phyloP scores from a whole-genome alignment of 1,284 basidiomycete species.

The Pyrrhoderma lamaoense region DNA sequence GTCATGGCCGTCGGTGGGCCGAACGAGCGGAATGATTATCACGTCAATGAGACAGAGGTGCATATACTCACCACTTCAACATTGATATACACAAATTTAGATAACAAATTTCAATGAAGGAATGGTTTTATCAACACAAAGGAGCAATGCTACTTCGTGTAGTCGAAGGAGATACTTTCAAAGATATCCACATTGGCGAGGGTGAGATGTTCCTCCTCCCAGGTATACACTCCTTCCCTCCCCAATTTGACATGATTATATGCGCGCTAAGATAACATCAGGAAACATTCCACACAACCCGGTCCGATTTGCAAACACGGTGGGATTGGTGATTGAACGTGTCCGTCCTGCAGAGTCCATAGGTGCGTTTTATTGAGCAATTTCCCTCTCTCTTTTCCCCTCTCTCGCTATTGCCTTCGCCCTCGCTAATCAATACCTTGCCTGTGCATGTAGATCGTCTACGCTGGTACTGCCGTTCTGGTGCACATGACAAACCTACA shows the following conservation, averaged over 20 bases:
- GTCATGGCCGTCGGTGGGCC: slow-evolving; percentile 93
- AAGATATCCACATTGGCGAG: slow-evolving; percentile 85
- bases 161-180: slow-evolving; percentile 81
- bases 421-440: slow-evolving; percentile 12
- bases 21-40: slow-evolving; percentile 88
- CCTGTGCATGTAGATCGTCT: slow-evolving; percentile 69
- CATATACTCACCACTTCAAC: neutral
- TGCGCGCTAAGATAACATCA: slow-evolving; percentile 26
- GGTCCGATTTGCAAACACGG: slow-evolving; percentile 82
- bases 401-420: no score
- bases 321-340: slow-evolving; percentile 94
- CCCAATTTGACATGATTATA: neutral
- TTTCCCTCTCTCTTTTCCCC: neutral
- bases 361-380: slow-evolving; percentile 34
- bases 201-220: slow-evolving; percentile 96
- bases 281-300: slow-evolving; percentile 96
- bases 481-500: slow-evolving; percentile 61
- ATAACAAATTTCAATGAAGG: slow-evolving; percentile 44
- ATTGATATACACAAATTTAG: neutral
- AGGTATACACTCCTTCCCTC: slow-evolving; percentile 41
- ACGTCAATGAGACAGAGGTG: slow-evolving; percentile 88
- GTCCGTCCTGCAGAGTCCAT: slow-evolving; percentile 61
- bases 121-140: slow-evolving; percentile 96
- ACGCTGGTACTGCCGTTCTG: slow-evolving; percentile 88
- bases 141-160: slow-evolving; percentile 85